Evolutionary conservation across 805 yeast genomes (phyloP), one percentile per base, ranked within the genome.

Genomic region (Starmerella powellii): DNA sequence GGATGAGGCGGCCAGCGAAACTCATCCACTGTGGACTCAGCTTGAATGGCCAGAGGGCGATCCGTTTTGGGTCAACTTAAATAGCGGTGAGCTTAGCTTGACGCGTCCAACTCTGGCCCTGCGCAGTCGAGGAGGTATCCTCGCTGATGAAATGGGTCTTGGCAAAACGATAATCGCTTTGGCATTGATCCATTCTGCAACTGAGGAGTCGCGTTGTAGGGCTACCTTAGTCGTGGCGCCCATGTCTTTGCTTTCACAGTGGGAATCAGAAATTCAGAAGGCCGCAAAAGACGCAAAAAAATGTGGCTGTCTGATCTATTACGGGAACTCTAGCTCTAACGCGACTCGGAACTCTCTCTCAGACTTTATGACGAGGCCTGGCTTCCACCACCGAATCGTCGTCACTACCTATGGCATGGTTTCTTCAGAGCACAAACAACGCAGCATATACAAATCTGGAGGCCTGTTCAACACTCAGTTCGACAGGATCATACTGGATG

Each of bases 61-160:
- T 15, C 59, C 54, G 34, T 86, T 87, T 53, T 87, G 79, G 58
- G 86, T 80, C 13, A 86, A 85, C 54, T 59, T 82, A 44, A 80
- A 78, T 56, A 74, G 80, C 42, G 95, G 95, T 4, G 86, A 81
- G 42, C 72, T 88, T 42, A 74, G 88, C 0, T 51, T 73, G 13
- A 70, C 71, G 18, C 74, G 72, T 47, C 96, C 95, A 1, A 52
- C 76, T 11, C 64, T 85, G 31, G 73, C 69, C 44, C 67, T 78
- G 1, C 55, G 71, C 16, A 70, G 78, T 37, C 67, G 68, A 37
- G 96, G 97, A 29, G 97, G 97, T 2, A 81, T 87, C 17, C 63
- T 87, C 13, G 94, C 96, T 0, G 97, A 87, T 63, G 97, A 87
- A 59, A 87, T 87, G 97, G 97, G 97, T 0, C 66, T 87, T 8